Conservation (phyloP, 2,329 filamentous ascomycete species). For the Fonsecaea pugnacius region DNA sequence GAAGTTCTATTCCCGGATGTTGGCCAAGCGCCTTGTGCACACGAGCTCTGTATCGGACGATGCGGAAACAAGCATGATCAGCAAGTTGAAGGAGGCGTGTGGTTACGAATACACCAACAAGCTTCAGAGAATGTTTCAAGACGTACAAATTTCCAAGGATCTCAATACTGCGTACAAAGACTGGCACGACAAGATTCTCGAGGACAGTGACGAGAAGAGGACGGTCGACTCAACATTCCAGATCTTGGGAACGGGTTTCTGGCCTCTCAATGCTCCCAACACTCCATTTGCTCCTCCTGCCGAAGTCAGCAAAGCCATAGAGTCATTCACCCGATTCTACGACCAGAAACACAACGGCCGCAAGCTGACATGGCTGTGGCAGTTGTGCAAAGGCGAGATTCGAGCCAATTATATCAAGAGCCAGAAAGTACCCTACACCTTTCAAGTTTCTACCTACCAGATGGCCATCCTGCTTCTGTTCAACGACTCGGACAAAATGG, state of each 20-base stretch:
- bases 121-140: constrained; percentile 99
- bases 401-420: constrained; percentile 90
- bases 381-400: constrained; percentile 95
- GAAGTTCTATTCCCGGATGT: constrained; percentile 97
- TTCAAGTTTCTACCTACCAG: constrained; percentile 97
- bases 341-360: constrained; percentile 95
- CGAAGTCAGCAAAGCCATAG: constrained; percentile 83
- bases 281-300: constrained; percentile 87
- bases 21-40: constrained; percentile 92
- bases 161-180: constrained; percentile 88
- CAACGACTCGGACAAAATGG: constrained; percentile 84
- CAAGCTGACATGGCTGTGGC: constrained; percentile 98
- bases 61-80: constrained; percentile 99
- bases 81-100: constrained; percentile 97
- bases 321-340: constrained; percentile 89
- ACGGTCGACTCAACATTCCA: constrained; percentile 86
- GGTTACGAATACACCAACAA: constrained; percentile 99
- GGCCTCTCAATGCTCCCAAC: constrained; percentile 84
- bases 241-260: constrained; percentile 94
- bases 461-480: constrained; percentile 95
- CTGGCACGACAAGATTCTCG: constrained; percentile 68
- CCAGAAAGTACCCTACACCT: constrained; percentile 89
- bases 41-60: constrained; percentile 95
- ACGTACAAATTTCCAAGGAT: constrained; percentile 99
- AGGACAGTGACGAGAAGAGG: constrained; percentile 67